Evolutionary conservation across 2,329 filamentous ascomycete genomes (phyloP), one percentile per base, ranked within the genome.

Genomic region (Cercospora nicotianae): DNA sequence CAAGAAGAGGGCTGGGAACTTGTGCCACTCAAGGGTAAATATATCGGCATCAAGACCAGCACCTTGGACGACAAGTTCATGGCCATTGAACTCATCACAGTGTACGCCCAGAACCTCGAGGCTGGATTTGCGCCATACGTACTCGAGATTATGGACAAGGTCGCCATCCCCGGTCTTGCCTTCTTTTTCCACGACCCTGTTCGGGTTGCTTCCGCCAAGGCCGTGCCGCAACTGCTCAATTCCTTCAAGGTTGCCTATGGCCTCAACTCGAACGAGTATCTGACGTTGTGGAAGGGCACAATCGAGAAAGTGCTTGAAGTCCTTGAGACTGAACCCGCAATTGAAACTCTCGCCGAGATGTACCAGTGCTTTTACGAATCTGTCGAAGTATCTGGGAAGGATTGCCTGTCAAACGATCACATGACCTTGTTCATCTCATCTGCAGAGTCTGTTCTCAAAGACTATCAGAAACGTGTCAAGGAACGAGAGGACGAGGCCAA

Each of bases 141-240:
- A 63, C 85, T 90, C 55, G 90, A 96, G 68, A 96, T 97, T 67
- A 95, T 98, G 91, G 93, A 97, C 80, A 95, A 95, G 81, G 96
- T 99, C 77, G 94, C 94, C 1, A 84, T 99, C 23, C 94, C 95
- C 7, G 93, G 95, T 20, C 86, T 99, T 59, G 92, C 93, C 3
- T 99, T 99, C 85, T 99, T 98, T 85, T 99, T 99, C 88, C 95
- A 99, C 80, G 95, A 99, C 77, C 94, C 95, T 0, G 95, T 98
- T 66, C 90, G 95, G 64, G 94, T 96, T 63, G 94, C 96, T 39
- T 96, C 95, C 4, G 94, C 95, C 28, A 97, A 97, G 82, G 89
- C 96, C 74, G 92, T 99, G 5, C 95, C 95, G 16, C 92, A 96
- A 79, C 87, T 99, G 16, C 86, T 99, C 58, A 95, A 93, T 79